Base-by-base conservation (phyloP, 1,284 basidiomycete species). In the Tilletia walkeri region DNA sequence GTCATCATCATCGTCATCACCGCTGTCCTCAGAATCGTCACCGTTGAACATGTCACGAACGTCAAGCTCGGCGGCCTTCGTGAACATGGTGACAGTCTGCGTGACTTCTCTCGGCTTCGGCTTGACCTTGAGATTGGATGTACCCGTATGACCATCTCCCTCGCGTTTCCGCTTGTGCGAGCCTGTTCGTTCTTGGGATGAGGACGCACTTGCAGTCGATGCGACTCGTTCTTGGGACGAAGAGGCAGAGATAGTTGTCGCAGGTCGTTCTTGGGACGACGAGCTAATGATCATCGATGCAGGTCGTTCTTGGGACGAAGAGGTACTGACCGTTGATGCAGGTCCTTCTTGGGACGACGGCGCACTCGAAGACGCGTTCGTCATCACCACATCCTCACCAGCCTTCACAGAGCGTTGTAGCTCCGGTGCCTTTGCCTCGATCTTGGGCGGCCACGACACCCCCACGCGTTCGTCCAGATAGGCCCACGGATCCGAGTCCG, bases 41-140 rank as follows among this genome's bases (percentile, higher is more conserved):
- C 81, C 81, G 65, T 81, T 83, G 70, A 82, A 82, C 79, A 82
- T 81, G 73, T 67, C 73, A 61, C 77, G 71, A 24, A 82, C 81
- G 65, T 83, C 79, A 61, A 73, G 68, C 59, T 77, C 74, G 12
- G 79, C 76, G 1, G 78, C 80, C 59, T 75, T 78, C 59, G 80
- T 83, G 63, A 80, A 73, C 34, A 80, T 72, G 2, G 79, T 80
- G 9, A 78, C 78, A 36, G 75, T 78, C 72, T 75, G 65, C 12
- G 59, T 63, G 36, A 63, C 59, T 16, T 63, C 59, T 16, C 59
- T 38, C 14, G 5, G 59, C 38, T 63, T 63, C 36, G 30, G 59
- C 34, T 63, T 63, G 4, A 20, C 18, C 34, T 63, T 63, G 36
- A 63, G 34, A n/a, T 34, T 38, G 36, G 12, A 18, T 1, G 41